Conservation (phyloP, 306 rosid species). For the Cicer judaicum region DNA sequence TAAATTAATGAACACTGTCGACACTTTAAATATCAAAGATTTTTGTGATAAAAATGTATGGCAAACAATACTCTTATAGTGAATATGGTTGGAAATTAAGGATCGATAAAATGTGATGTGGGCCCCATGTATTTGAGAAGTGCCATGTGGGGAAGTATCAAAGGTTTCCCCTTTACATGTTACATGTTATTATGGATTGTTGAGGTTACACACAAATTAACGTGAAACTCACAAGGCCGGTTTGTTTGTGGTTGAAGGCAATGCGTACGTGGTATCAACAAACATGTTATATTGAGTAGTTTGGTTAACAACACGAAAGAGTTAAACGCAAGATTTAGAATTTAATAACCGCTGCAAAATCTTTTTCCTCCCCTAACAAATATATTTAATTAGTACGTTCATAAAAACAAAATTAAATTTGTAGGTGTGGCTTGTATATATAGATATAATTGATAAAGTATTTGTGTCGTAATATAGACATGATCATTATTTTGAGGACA, state of each 20-base stretch:
- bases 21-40: neutral
- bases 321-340: too few relatives aligned
- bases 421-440: too few relatives aligned
- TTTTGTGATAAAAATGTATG: slow-evolving; percentile 4
- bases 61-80: neutral
- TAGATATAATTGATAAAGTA: too few relatives aligned
- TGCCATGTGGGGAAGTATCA: neutral
- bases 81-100: neutral
- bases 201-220: neutral
- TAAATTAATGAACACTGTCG: neutral
- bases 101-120: neutral
- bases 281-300: too few relatives aligned
- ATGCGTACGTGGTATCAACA: neutral
- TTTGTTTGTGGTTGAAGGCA: neutral
- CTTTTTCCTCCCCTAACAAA: too few relatives aligned
- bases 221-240: neutral
- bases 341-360: too few relatives aligned
- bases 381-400: too few relatives aligned
- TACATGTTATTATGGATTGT: too few relatives aligned
- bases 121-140: neutral
- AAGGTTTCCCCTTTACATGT: neutral
- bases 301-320: too few relatives aligned
- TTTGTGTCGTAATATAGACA: too few relatives aligned
- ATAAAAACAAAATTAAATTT: too few relatives aligned
- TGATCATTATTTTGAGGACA: too few relatives aligned